Percentiles rank a stretch among this genome's conserved stretches.
Evolutionary conservation across 345 rosid species (phyloP).

Genomic region (Aegle marmelos): DNA sequence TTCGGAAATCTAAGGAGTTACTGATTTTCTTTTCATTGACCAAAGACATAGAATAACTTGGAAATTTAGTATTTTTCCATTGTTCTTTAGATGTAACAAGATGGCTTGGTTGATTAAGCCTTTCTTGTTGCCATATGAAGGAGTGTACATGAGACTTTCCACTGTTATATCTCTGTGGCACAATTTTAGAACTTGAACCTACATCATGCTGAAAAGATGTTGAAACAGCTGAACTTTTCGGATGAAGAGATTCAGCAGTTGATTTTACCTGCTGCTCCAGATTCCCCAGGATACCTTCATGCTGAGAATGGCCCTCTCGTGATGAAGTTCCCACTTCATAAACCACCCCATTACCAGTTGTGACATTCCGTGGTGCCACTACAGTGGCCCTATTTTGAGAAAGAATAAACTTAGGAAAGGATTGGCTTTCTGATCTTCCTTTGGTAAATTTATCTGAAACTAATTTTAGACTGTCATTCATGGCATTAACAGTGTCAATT

Average conservation of each 20-base stretch:
- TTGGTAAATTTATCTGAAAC: constrained; percentile 21
- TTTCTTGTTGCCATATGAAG: constrained; percentile 22
- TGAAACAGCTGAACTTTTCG: constrained; percentile 25
- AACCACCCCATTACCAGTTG: not conserved
- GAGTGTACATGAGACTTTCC: constrained; percentile 22
- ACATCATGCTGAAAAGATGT: constrained; percentile 23
- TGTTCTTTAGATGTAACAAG: constrained; percentile 23
- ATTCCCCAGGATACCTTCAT: constrained; percentile 15
- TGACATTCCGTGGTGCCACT: constrained; percentile 15
- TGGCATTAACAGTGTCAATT: constrained; percentile 10
- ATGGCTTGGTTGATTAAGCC: constrained; percentile 18
- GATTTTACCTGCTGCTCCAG: constrained; percentile 28
- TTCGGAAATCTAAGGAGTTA: constrained; percentile 21
- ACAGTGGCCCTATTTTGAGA: constrained; percentile 12
- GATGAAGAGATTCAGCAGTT: constrained; percentile 19
- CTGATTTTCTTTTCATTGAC: constrained; percentile 41
- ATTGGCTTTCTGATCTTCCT: constrained; percentile 26
- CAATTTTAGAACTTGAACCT: constrained; percentile 45
- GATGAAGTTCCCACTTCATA: constrained; percentile 22
- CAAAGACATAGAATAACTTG: constrained; percentile 29
- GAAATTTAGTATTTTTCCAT: constrained; percentile 12
- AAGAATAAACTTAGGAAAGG: constrained; percentile 28
- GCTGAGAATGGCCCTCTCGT: constrained; percentile 18
- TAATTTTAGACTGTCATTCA: constrained; percentile 18
- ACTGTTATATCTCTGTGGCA: constrained; percentile 21